Evolutionary conservation across 768 basidiomycete species (phyloP).

Genomic region (Inosperma sp.): DNA sequence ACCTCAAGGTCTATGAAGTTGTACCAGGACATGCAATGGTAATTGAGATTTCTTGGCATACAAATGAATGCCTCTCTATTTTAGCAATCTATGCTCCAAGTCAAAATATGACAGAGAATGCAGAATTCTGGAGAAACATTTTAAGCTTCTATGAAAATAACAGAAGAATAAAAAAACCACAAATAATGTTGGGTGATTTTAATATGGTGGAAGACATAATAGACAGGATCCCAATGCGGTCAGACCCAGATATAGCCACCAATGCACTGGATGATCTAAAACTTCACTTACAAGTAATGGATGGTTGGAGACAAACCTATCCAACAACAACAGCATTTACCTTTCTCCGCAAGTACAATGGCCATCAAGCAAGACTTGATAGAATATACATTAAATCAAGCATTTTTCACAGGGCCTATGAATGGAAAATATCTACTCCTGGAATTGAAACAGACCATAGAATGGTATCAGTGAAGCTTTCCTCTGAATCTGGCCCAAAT

Average conservation of each 20-base stretch:
- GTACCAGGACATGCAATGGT: slow-evolving; percentile 27
- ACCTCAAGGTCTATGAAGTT: slow-evolving; percentile 11
- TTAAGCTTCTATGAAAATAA: not conserved
- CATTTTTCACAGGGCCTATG: slow-evolving; percentile 7
- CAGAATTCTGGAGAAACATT: slow-evolving; percentile 26
- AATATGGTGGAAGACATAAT: slow-evolving; percentile 38
- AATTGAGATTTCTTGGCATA: slow-evolving; percentile 17
- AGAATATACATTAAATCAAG: slow-evolving; percentile 29
- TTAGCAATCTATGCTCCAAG: slow-evolving; percentile 37
- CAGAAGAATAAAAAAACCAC: slow-evolving; percentile 16
- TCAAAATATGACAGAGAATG: slow-evolving; percentile 22
- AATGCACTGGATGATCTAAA: slow-evolving; percentile 22
- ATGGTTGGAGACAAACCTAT: slow-evolving; percentile 32
- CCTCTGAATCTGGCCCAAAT: slow-evolving; percentile 5
- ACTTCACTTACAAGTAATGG: slow-evolving; percentile 13
- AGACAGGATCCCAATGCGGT: slow-evolving; percentile 29
- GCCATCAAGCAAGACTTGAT: slow-evolving; percentile 30
- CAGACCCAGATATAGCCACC: slow-evolving; percentile 12
- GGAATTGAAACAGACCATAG: slow-evolving; percentile 30
- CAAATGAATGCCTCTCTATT: slow-evolving; percentile 18
- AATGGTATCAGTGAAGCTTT: slow-evolving; percentile 23
- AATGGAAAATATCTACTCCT: slow-evolving; percentile 24
- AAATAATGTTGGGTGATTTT: slow-evolving; percentile 38
- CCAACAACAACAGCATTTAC: slow-evolving; percentile 24
- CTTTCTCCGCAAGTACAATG: slow-evolving; percentile 13